Evolutionary conservation across 1,139 yeast species (phyloP), one percentile per base, ranked within the genome.

Genomic region (Diutina mesorugosa): DNA sequence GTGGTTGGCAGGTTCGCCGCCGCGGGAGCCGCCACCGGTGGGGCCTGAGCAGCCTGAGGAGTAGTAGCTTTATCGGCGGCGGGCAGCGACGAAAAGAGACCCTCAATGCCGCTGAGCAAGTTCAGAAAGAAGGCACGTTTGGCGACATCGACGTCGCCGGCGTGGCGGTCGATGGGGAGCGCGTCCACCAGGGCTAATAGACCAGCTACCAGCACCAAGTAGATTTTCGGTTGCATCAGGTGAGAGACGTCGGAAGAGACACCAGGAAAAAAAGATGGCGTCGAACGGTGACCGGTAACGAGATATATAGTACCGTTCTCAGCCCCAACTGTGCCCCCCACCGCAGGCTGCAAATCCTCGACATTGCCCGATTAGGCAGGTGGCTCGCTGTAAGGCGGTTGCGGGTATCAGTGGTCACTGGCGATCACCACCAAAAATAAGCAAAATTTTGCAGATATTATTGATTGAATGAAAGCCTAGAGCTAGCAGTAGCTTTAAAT

Each of bases 61-160:
- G 47, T 10, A 14, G 56, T 21, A 10, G 32, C 52, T 3, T 47
- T 14, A n/a, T 14, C n/a, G 9, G 51, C 30, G 12, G 7, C n/a
- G 5, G 51, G 9, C 51, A 14, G 26, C 28, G 28, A 14, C 29
- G 16, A 12, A n/a, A 47, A 29, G 12, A 47, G 21, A 14, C 41
- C 21, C 10, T 38, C 56, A 47, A 55, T 35, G 30, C 51, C 41
- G n/a, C 32, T 48, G 6, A 55, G 14, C 28, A 55, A 45, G n/a
- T 51, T 45, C 18, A 16, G n/a, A 9, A 55, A 45, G 35, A 55
- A 51, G 18, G 55, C 30, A 41, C 51, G 50, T 18, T 54, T 54
- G 14, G 50, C 50, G 8, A 47, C 1, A 18, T 6, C 50, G 8
- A 21, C 50, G 14, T 12, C 35, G 51, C 8, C 38, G 21, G 21